These are phyloP conservation scores for Arthrobotrys musiformis DNA, from an alignment of 2,329 filamentous ascomycete species.

Conservation along the genomic window DNA sequence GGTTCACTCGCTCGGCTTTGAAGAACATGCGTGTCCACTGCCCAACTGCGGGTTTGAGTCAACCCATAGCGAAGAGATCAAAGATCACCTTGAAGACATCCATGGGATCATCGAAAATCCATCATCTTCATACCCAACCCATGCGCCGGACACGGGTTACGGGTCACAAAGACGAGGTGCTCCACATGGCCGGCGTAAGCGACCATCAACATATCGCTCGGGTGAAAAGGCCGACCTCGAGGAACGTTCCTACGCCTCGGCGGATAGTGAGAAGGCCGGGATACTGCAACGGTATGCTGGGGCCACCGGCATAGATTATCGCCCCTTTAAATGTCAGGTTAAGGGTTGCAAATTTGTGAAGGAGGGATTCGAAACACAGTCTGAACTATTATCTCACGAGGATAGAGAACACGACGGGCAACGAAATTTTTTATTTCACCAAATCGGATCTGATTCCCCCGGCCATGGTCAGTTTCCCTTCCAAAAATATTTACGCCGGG, in stretches of 20 bases:
- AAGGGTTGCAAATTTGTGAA: slow-evolving; percentile 53
- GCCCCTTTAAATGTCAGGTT: slow-evolving; percentile 50
- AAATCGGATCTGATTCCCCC: slow-evolving; percentile 19
- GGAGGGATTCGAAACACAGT: slow-evolving; percentile 52
- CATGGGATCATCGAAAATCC: slow-evolving; percentile 38
- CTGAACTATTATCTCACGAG: slow-evolving; percentile 43
- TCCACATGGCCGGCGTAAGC: slow-evolving; percentile 22
- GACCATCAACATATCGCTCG: slow-evolving; percentile 16
- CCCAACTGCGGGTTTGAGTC: slow-evolving; percentile 38
- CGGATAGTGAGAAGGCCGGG: slow-evolving; percentile 18
- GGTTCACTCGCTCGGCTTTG: slow-evolving; percentile 44
- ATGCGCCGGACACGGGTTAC: background rate
- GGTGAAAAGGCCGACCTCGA: slow-evolving; percentile 29
- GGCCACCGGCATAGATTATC: slow-evolving; percentile 30
- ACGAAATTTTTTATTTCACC: slow-evolving; percentile 21
- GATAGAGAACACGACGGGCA: slow-evolving; percentile 47
- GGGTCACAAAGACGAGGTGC: slow-evolving; percentile 14
- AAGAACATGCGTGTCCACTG: slow-evolving; percentile 40
- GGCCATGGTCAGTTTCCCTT: slow-evolving; percentile 17
- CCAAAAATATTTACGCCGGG: background rate
- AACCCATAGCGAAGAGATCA: slow-evolving; percentile 39
- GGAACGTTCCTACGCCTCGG: slow-evolving; percentile 15
- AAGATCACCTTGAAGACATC: slow-evolving; percentile 48
- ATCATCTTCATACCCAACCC: slow-evolving; percentile 7
- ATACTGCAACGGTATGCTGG: slow-evolving; percentile 8